phyloP scores from a whole-genome alignment of 1,284 basidiomycete species.

The Leccinum solheimii region DNA sequence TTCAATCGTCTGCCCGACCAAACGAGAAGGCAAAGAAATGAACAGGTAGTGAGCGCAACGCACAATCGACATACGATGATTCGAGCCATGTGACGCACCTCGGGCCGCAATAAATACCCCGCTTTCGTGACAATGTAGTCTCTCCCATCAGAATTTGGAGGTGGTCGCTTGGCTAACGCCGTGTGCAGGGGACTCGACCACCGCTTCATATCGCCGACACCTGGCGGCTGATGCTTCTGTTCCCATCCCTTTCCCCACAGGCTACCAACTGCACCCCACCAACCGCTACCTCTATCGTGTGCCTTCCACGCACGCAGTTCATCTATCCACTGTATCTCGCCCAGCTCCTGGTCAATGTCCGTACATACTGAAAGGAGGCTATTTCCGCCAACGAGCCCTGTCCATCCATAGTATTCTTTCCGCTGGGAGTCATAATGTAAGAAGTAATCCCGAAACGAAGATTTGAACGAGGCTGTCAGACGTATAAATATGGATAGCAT shows the following conservation, averaged over 20 bases:
- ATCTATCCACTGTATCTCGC: constrained; percentile 49
- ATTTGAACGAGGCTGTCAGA: constrained; percentile 23
- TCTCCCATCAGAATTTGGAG: constrained; percentile 24
- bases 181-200: constrained; percentile 15
- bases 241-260: constrained; percentile 11
- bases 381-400: constrained; percentile 53
- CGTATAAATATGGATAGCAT: constrained; percentile 48
- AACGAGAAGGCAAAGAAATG: background rate
- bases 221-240: constrained; percentile 48
- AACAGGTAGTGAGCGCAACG: background rate
- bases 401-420: background rate
- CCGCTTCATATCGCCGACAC: constrained; percentile 42
- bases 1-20: constrained; percentile 57
- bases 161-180: background rate
- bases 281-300: constrained; percentile 5
- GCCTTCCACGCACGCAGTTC: constrained; percentile 52
- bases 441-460: background rate
- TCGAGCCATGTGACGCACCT: constrained; percentile 43
- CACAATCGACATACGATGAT: background rate
- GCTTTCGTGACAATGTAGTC: constrained; percentile 44
- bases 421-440: constrained; percentile 8
- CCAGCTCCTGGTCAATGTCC: constrained; percentile 22
- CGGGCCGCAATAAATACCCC: constrained; percentile 60
- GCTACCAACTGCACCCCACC: background rate
- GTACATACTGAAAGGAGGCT: constrained; percentile 52